Evolutionary conservation across 2,329 filamentous ascomycete genomes (phyloP), one percentile per base, ranked within the genome.

Genomic region (Drechmeria coniospora): DNA sequence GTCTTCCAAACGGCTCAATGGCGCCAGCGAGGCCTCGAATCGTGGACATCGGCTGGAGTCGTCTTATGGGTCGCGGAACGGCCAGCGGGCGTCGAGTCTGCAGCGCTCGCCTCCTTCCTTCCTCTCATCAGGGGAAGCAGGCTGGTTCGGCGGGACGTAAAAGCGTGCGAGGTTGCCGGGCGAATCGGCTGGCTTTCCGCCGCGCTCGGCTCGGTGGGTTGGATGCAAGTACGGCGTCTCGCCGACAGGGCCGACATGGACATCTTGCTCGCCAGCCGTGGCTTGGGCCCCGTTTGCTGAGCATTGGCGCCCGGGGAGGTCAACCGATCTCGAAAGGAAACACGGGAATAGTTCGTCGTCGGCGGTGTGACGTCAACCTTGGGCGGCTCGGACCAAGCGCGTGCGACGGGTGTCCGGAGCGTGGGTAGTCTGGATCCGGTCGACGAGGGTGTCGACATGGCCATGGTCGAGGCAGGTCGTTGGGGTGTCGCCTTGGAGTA

Each of bases 121-220:
- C 43, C 39, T 15, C 45, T 59, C 1, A 61, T 55, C 30, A 63
- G 54, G 12, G 70, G 68, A 14, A 75, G 49, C 32, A 74, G 41
- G 39, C 68, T 73, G 4, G 49, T 56, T 17, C 70, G 61, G 33
- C 68, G 53, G 31, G 51, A 57, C 13, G 49, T 41, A 3, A 53
- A 49, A 6, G 67, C 63, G 24, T 75, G 41, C 3, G 71, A 74
- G 43, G 67, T 75, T 23, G 61, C 63, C 8, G 72, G 62, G 17
- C 71, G 60, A 44, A 49, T 40, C 39, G 47, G 15, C 35, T 35
- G 39, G 39, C 43, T 30, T 34, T 49, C 45, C 17, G 42, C 44
- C 10, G 45, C 42, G 8, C 37, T 32, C 30, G 46, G 33, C 33
- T 51, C 42, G 33, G 57, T 51, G 3, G 65, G 63, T 30, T 72